phyloP scores from a whole-genome alignment of 768 basidiomycete genomes.

The Imleria badia region DNA sequence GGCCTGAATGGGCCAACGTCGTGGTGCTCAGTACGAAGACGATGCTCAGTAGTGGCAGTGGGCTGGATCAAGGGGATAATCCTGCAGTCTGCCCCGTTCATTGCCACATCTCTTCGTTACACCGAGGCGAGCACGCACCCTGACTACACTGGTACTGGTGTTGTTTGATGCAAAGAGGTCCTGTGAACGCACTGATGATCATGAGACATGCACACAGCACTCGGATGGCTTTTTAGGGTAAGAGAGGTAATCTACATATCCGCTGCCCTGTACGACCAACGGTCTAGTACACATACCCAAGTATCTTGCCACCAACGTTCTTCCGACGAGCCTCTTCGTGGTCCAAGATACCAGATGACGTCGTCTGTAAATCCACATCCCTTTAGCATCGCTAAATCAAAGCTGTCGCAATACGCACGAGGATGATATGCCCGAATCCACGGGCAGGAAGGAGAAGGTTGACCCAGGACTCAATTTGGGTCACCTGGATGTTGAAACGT shows the following conservation, averaged over 20 bases:
- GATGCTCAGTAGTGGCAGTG: no score
- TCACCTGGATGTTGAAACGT: conserved; percentile 93
- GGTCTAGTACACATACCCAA: conserved; percentile 86
- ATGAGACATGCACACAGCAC: not conserved
- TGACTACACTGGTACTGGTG: no score
- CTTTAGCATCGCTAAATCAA: not conserved
- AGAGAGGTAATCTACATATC: conserved; percentile 25
- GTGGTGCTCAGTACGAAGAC: no score
- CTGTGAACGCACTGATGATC: not conserved
- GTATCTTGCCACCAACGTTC: conserved; percentile 94
- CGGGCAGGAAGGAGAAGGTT: conserved; percentile 94
- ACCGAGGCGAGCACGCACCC: not conserved
- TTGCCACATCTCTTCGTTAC: no score
- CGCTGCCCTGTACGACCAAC: not conserved
- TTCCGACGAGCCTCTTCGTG: conserved; percentile 99
- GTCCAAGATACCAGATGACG: conserved; percentile 96
- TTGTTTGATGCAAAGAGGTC: no score
- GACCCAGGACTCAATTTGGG: conserved; percentile 94
- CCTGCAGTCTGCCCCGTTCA: no score
- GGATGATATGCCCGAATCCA: conserved; percentile 95
- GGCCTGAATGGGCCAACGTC: no score
- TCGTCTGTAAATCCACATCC: conserved; percentile 57
- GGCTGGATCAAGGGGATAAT: no score
- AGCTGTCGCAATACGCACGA: conserved; percentile 49
- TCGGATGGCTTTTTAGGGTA: conserved; percentile 11